Base-by-base conservation (phyloP, 805 yeast genomes). In the Candida patagonica region DNA sequence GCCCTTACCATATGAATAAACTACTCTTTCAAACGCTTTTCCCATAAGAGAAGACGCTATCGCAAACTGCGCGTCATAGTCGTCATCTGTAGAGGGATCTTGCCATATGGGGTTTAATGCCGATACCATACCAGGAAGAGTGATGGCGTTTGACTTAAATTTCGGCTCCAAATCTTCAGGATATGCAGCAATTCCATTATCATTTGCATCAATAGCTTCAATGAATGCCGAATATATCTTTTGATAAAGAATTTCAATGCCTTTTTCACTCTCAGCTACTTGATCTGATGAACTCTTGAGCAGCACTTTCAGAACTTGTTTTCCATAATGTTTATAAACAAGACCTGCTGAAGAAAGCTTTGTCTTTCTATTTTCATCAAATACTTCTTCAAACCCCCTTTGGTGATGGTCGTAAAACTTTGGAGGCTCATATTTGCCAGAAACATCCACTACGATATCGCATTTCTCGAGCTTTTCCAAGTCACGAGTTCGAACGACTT, bases 371-470 rank as follows among this genome's bases (percentile, higher is more conserved):
- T 48, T 44, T 1, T 59, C 68, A 19, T 74, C 74, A 56, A 92
- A 89, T 4, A 81, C 76, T 50, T 81, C 88, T 23, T 65, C 63
- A 55, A 92, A 92, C 15, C 82, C 97, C 47, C 96, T 75, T 67
- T 92, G 98, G 64, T 92, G 98, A 58, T 92, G 98, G 60, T 92
- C 98, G 60, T 85, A 89, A 59, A 70, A 84, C 63, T 88, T 88
- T 30, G 66, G 68, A 10, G 81, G 83, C 57, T 87, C 95, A 60
- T 88, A 92, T 57, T 82, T 71, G 10, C 95, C 98, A 56, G 94
- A 74, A 38, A 92, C 98, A 63, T 92, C 98, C 41, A 92, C 89
- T 25, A 92, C 94, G 42, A 92, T 82, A 60, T 89, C 96, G 53
- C 94, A 77, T 32, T 65, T 68, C 49, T 84, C 96, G 81, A 95